Percentiles rank a stretch among this genome's conserved stretches.
These are phyloP conservation scores for Saccharum officinarum DNA, from an alignment of 176 grass and related monocot genomes.

Conservation along the genomic window DNA sequence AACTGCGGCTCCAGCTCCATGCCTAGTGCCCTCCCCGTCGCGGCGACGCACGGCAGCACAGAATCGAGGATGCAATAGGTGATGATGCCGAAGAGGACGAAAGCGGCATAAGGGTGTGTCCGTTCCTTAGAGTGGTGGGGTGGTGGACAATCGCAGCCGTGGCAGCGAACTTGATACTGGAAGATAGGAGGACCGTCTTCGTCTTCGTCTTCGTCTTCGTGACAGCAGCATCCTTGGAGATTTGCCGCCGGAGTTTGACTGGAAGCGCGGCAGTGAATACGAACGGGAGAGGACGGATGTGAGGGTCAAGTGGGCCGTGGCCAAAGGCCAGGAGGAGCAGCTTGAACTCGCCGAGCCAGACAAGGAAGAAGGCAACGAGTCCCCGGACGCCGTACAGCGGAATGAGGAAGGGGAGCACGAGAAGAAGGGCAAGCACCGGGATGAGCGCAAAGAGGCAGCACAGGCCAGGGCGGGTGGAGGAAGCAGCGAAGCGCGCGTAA, in stretches of 20 bases:
- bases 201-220: too few relatives aligned
- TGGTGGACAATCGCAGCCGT: not conserved
- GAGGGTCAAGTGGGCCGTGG: not conserved
- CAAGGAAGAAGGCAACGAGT: not conserved
- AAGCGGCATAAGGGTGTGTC: slow-evolving; percentile 26
- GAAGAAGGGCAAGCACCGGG: not conserved
- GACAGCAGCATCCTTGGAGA: too few relatives aligned
- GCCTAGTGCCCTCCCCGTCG: slow-evolving; percentile 10
- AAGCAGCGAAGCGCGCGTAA: not conserved
- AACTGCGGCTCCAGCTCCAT: slow-evolving; percentile 57
- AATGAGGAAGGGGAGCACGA: not conserved
- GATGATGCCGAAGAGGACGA: slow-evolving; percentile 29
- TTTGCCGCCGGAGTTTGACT: not conserved
- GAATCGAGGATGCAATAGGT: slow-evolving; percentile 51
- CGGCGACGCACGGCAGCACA: slow-evolving; percentile 22
- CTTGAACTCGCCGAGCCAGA: slow-evolving; percentile 7
- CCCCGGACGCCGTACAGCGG: not conserved
- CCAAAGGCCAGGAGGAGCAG: not conserved
- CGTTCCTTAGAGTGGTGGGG: not conserved
- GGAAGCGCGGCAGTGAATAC: not conserved
- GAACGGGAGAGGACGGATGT: not conserved
- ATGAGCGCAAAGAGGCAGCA: not conserved
- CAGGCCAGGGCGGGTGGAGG: not conserved
- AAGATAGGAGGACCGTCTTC: not conserved
- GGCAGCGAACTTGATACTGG: not conserved